Conservation (phyloP, 2,329 filamentous ascomycete species). For the Byssochlamys sp. region DNA sequence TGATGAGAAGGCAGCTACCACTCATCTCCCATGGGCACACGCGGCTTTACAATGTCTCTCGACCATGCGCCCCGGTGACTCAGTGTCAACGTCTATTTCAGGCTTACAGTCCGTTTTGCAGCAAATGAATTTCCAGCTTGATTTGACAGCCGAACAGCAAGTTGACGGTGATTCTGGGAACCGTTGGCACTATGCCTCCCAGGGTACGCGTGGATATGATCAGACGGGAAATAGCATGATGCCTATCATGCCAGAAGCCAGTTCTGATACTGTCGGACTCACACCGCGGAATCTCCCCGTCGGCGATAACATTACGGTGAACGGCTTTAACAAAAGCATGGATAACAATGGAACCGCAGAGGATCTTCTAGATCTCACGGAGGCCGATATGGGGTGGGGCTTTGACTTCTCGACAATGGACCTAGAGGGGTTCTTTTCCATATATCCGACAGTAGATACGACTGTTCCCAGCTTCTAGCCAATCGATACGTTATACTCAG, state of each 20-base stretch:
- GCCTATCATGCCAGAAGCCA: background rate
- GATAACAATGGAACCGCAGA: constrained; percentile 4
- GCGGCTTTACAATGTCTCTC: constrained; percentile 28
- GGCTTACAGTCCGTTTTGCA: constrained; percentile 25
- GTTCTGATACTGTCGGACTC: background rate
- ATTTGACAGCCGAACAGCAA: background rate
- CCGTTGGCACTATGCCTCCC: background rate
- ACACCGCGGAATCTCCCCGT: background rate
- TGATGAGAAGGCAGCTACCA: constrained; percentile 25
- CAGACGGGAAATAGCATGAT: background rate
- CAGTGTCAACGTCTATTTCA: constrained; percentile 18
- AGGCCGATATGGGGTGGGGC: constrained; percentile 31
- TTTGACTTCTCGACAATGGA: constrained; percentile 34
- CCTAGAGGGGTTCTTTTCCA: constrained; percentile 28
- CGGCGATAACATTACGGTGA: background rate
- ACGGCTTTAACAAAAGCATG: constrained; percentile 1
- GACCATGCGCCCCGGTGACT: constrained; percentile 24
- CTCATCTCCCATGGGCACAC: constrained; percentile 36
- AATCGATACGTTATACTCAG: background rate
- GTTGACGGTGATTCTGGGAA: background rate
- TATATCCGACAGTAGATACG: constrained; percentile 15
- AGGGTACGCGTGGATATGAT: background rate
- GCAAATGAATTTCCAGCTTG: constrained; percentile 12
- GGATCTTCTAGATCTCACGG: constrained; percentile 27
- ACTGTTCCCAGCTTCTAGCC: background rate